Evolutionary conservation across 2,329 filamentous ascomycete genomes (phyloP).

Genomic region (Camillea tinctor): DNA sequence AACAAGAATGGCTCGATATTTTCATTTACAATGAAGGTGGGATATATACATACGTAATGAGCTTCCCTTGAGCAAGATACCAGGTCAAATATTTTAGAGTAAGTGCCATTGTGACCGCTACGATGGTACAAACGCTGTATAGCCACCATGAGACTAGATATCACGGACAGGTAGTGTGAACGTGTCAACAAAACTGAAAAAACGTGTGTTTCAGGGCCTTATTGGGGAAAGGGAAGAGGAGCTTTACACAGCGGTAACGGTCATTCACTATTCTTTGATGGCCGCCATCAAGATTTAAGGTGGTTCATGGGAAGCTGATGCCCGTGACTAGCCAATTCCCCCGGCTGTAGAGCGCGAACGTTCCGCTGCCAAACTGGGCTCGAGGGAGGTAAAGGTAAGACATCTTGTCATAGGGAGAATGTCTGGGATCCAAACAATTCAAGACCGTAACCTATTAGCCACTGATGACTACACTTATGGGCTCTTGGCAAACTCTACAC

Average conservation of each 20-base stretch:
- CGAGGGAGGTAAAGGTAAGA: not conserved
- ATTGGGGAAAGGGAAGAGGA: not conserved
- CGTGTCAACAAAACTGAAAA: not conserved
- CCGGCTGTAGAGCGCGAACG: not conserved
- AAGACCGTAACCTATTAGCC: not conserved
- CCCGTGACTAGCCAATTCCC: not conserved
- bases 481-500: not conserved
- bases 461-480: not conserved
- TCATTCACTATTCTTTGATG: not conserved
- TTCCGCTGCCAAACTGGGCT: not conserved
- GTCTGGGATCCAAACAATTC: not conserved
- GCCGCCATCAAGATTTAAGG: not conserved
- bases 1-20: not conserved
- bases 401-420: not conserved
- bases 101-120: not conserved
- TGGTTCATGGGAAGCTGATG: not conserved
- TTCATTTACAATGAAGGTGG: not conserved
- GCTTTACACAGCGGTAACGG: not conserved
- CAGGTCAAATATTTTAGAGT: not conserved
- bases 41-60: not conserved
- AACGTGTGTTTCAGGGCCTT: not conserved
- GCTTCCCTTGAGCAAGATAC: not conserved
- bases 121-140: not conserved
- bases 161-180: not conserved
- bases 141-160: not conserved